phyloP scores from a whole-genome alignment of 2,329 filamentous ascomycete genomes.

The Ophiosphaerella narmari region DNA sequence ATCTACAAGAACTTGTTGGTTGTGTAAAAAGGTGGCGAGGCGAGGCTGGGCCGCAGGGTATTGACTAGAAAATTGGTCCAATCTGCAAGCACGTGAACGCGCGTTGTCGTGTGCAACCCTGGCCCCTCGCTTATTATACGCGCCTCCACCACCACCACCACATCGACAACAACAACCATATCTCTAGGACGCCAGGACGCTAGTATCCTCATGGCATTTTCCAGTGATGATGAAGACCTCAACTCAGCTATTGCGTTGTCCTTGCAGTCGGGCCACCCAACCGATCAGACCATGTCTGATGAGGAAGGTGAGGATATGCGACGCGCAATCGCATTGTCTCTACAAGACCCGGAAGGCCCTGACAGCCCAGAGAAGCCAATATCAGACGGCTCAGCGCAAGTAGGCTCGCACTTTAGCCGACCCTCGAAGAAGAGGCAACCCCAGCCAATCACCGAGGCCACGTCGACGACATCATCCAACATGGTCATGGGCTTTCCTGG shows the following conservation, averaged over 20 bases:
- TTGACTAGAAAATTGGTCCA: neutral
- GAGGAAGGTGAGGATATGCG: constrained; percentile 30
- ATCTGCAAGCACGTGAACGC: too few relatives aligned
- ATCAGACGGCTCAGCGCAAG: neutral
- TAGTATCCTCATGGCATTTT: constrained; percentile 24
- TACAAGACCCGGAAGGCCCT: constrained; percentile 12
- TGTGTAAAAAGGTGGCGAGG: neutral
- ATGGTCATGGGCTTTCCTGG: constrained; percentile 42
- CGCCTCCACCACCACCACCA: neutral
- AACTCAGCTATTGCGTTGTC: constrained; percentile 37
- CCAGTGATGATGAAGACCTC: constrained; percentile 36
- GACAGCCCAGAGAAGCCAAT: neutral
- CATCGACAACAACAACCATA: constrained; percentile 5
- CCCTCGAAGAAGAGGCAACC: neutral
- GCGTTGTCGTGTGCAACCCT: neutral
- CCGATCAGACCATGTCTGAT: constrained; percentile 9
- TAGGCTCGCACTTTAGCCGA: neutral
- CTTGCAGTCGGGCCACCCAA: constrained; percentile 22
- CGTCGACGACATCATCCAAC: neutral
- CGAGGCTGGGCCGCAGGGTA: neutral
- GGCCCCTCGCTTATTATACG: neutral
- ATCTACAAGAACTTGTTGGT: neutral
- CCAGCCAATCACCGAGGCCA: neutral
- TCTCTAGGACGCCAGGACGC: too few relatives aligned
- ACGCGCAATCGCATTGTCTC: constrained; percentile 36